Base-by-base conservation (phyloP, 495 filamentous ascomycete genomes). In the Aspergillus sclerotioniger region DNA sequence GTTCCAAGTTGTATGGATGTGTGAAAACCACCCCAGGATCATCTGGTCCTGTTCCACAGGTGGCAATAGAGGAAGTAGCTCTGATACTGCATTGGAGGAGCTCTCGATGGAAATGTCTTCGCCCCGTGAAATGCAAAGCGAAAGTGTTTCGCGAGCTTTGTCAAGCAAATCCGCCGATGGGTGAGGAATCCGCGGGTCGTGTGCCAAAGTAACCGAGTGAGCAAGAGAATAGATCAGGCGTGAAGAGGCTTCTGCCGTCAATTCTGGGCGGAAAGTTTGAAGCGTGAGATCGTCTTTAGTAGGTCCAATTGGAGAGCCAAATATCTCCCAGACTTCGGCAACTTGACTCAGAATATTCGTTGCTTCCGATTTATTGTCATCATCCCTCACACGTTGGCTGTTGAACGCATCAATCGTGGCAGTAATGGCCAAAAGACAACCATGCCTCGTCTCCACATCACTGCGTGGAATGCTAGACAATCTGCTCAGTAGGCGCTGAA, bases 401-500 rank as follows among this genome's bases (percentile, higher is more conserved):
- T 58, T 67, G 39, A 70, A 71, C 39, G 73, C 65, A 57, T 78
- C 71, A 3, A 76, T 54, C 0, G 72, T 68, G 8, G 74, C 65
- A 41, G 84, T 80, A 29, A 89, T 72, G 41, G 82, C 80, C n/a
- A 89, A 65, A 16, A 90, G 64, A 32, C 88, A 82, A 0, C 87
- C 88, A 61, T 91, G 87, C 17, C 84, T 76, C 33, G 84, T 81
- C 66, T 90, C 87, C 2, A 87, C 80, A 62, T 90, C 83, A 47
- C 81, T 78, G 12, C 70, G 71, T 57, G 83, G 77, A 6, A 87
- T 76, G 28, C 66, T 68, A 50, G 68, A 62, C 33, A 87, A 62
- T 35, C 70, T 76, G 21, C 65, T 63, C 16, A 80, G 57, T 7
- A 87, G 66, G 50, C 65, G 62, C 29, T 71, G 64, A n/a, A 80